A percentile compares a stretch with the other conserved stretches of the same genome.
Conservation (phyloP, 2,329 filamentous ascomycete genomes). For the Colletotrichum cuscutae region DNA sequence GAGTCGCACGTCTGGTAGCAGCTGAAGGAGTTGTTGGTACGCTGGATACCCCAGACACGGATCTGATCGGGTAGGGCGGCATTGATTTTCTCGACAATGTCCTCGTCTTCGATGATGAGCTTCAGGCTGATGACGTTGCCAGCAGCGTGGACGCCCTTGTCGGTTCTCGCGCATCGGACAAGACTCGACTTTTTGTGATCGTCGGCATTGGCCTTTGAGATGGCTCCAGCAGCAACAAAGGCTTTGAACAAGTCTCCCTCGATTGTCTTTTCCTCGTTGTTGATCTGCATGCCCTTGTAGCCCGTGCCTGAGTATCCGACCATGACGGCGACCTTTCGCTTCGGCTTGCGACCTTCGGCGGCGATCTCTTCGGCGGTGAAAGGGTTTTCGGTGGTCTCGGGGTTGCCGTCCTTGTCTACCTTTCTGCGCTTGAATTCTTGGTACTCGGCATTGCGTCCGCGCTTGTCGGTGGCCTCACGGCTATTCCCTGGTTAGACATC, state of each 20-base stretch:
- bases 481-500: slow-evolving; percentile 47
- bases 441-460: slow-evolving; percentile 51
- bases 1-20: slow-evolving; percentile 96
- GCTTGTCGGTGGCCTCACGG: slow-evolving; percentile 50
- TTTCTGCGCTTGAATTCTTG: slow-evolving; percentile 55
- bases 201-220: slow-evolving; percentile 95
- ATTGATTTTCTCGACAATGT: slow-evolving; percentile 93
- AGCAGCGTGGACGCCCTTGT: slow-evolving; percentile 97
- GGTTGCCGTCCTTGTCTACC: slow-evolving; percentile 48
- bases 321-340: slow-evolving; percentile 95
- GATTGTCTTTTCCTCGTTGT: slow-evolving; percentile 86
- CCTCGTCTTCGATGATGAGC: slow-evolving; percentile 90
- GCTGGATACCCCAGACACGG: slow-evolving; percentile 91
- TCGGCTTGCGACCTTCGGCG: slow-evolving; percentile 86
- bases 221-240: slow-evolving; percentile 89
- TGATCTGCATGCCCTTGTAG: slow-evolving; percentile 97
- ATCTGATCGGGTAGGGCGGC: slow-evolving; percentile 86
- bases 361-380: slow-evolving; percentile 85
- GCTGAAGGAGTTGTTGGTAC: slow-evolving; percentile 91
- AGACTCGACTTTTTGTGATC: slow-evolving; percentile 97
- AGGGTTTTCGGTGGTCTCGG: slow-evolving; percentile 51
- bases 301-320: slow-evolving; percentile 96
- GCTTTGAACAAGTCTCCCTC: slow-evolving; percentile 95
- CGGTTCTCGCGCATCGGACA: slow-evolving; percentile 92
- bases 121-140: slow-evolving; percentile 96